Base-by-base conservation (phyloP, 176 grass and related monocot species). In the Carex myosuroides region DNA sequence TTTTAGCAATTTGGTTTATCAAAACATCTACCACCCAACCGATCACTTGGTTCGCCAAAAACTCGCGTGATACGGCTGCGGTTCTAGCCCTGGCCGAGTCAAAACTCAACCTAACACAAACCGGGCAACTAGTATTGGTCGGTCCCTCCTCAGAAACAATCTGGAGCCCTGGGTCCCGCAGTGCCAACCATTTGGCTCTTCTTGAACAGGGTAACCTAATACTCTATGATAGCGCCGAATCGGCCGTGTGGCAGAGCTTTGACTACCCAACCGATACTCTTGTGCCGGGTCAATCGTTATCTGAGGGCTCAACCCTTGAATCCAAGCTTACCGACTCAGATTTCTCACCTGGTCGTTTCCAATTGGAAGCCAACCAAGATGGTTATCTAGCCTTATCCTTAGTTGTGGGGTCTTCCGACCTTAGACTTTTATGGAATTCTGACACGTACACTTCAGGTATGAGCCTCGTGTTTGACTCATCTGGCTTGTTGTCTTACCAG, bases 1-100 rank as follows among this genome's bases (percentile, higher is more conserved):
- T 91, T 18, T 20, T 90, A 52, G 86, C 80, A 81, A 8, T 89
- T 21, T 88, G 21, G 70, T 93, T 91, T 14, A 12, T 77, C 85
- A 81, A 56, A 35, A 35, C 35, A 32, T 60, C 64, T 46, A 54
- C 59, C 39, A 2, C 83, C 1, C 70, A 82, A 60, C n/a, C 70
- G 13, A 42, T 91, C n/a, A 72, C 68, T 48, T 91, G 87, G 90
- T 84, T 85, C 7, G 80, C 87, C 84, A 86, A 66, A 5, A 26
- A 61, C 18, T 35, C 11, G 13, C 48, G 3, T 61, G 32, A 44
- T 17, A 0, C 17, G 1, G 60, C 33, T 39, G 6, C 5, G 13
- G 30, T 12, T 55, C 21, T 46, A 58, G 74, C 24, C 14, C 50
- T 39, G 22, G 32, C 11, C 1, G 33, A 54, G 48, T 76, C 85